Conservation (phyloP, 495 filamentous ascomycete genomes). For the Acidomyces sp. region DNA sequence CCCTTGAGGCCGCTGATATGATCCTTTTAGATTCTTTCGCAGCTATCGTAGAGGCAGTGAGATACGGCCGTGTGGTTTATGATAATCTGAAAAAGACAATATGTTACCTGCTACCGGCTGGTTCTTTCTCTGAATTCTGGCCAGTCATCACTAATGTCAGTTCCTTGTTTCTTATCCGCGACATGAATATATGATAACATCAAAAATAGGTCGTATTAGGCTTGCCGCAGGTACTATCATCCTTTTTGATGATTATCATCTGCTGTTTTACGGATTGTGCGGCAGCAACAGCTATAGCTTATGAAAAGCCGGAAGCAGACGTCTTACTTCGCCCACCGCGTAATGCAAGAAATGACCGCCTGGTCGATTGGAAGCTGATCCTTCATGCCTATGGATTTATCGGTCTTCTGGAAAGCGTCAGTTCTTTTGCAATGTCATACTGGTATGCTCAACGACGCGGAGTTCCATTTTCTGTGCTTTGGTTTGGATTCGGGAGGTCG, state of each 20-base stretch:
- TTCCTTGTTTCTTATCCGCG: too few relatives aligned
- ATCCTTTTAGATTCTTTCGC: constrained; percentile 54
- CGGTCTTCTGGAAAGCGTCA: constrained; percentile 45
- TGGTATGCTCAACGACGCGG: constrained; percentile 49
- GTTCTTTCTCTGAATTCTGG: constrained; percentile 58
- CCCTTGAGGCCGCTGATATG: constrained; percentile 60
- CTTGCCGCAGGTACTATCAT: constrained; percentile 51
- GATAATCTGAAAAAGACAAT: constrained; percentile 46
- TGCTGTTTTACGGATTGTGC: constrained; percentile 58
- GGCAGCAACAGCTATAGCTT: constrained; percentile 52
- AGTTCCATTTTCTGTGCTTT: constrained; percentile 42
- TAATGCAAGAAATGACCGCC: constrained; percentile 43
- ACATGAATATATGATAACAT: too few relatives aligned
- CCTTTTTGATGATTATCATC: constrained; percentile 47
- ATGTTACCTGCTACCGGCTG: constrained; percentile 46
- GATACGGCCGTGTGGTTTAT: constrained; percentile 45
- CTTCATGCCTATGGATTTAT: constrained; percentile 51
- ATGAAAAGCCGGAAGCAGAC: constrained; percentile 60
- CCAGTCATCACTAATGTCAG: constrained; percentile 53
- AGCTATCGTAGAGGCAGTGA: constrained; percentile 53
- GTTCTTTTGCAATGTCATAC: constrained; percentile 52
- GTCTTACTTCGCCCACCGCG: constrained; percentile 48
- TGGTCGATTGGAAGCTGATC: constrained; percentile 53
- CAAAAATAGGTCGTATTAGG: constrained; percentile 56
- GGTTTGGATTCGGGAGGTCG: constrained; percentile 45